Conservation (phyloP, 2,329 filamentous ascomycete species). For the Alternaria infectoria region DNA sequence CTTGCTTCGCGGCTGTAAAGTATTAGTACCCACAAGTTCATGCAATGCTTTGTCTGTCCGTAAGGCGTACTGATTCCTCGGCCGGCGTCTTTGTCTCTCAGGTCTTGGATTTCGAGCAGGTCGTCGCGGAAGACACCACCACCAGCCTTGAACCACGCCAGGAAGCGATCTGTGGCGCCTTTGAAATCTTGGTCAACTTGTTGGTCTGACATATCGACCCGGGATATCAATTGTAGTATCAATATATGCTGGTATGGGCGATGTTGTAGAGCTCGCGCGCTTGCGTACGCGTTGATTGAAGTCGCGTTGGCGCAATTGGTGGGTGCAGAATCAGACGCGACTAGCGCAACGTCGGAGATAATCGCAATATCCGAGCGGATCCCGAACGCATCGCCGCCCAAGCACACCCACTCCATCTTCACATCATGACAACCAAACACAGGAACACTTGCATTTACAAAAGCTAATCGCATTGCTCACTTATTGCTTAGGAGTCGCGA, state of each 20-base stretch:
- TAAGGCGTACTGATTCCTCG: conserved; percentile 26
- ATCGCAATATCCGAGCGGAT: not conserved
- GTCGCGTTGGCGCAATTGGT: not conserved
- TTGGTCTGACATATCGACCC: too few species aligned
- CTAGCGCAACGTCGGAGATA: not conserved
- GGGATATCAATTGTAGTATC: too few species aligned
- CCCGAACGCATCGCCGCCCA: not conserved
- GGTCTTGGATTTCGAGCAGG: conserved; percentile 26
- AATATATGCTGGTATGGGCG: too few species aligned
- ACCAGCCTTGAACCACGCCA: conserved; percentile 27
- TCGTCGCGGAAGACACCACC: conserved; percentile 30
- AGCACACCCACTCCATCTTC: not conserved
- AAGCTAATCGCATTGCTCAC: too few species aligned
- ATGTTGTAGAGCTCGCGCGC: not conserved
- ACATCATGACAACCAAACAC: not conserved
- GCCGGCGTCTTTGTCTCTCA: conserved; percentile 26
- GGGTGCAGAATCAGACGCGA: not conserved
- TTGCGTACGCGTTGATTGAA: not conserved
- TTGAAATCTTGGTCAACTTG: too few species aligned
- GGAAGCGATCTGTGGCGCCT: conserved; percentile 18
- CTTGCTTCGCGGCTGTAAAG: conserved; percentile 16
- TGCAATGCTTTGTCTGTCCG: too few species aligned
- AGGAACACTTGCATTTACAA: too few species aligned
- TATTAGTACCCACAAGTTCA: not conserved
- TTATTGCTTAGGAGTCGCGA: not conserved